A percentile compares a stretch with the other conserved stretches of the same genome.
Conservation (phyloP, 2,329 filamentous ascomycete species). For the Sphaerulina musiva region DNA sequence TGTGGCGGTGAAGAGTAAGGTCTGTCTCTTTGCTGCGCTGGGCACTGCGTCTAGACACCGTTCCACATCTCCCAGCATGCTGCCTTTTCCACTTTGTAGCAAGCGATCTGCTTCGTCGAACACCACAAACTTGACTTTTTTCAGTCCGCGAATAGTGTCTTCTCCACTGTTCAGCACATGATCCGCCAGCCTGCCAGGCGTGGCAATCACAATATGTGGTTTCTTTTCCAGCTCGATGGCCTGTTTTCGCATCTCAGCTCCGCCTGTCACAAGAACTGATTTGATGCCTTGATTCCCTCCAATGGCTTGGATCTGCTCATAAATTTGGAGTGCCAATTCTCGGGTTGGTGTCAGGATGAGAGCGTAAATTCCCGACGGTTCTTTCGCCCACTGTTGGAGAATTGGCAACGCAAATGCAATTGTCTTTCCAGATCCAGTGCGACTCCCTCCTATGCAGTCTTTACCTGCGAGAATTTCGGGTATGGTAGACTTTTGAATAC, state of each 20-base stretch:
- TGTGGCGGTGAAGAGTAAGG: conserved; percentile 90
- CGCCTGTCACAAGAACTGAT: conserved; percentile 81
- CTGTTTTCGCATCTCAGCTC: conserved; percentile 85
- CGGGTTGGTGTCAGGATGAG: conserved; percentile 83
- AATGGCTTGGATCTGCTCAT: conserved; percentile 91
- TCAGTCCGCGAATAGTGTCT: conserved; percentile 78
- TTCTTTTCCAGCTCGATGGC: conserved; percentile 74
- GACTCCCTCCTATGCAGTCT: conserved; percentile 90
- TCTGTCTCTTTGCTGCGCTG: conserved; percentile 71
- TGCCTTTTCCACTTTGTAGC: conserved; percentile 66
- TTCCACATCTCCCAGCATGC: conserved; percentile 91
- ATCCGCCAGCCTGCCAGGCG: conserved; percentile 85
- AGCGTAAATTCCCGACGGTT: conserved; percentile 86
- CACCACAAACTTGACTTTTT: conserved; percentile 75
- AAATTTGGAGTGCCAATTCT: conserved; percentile 92
- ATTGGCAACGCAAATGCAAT: conserved; percentile 93
- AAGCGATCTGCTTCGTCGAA: conserved; percentile 94
- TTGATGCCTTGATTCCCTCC: conserved; percentile 83
- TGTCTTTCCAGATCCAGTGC: conserved; percentile 95
- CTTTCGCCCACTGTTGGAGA: conserved; percentile 84
- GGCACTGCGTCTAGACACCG: conserved; percentile 79
- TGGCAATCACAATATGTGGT: conserved; percentile 90
- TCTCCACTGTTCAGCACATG: conserved; percentile 87
- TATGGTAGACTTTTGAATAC: conserved; percentile 88
- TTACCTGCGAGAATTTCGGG: conserved; percentile 84